Evolutionary conservation across 23 red algal genomes (phyloP).

Genomic region (Gracilaria vermiculophylla): DNA sequence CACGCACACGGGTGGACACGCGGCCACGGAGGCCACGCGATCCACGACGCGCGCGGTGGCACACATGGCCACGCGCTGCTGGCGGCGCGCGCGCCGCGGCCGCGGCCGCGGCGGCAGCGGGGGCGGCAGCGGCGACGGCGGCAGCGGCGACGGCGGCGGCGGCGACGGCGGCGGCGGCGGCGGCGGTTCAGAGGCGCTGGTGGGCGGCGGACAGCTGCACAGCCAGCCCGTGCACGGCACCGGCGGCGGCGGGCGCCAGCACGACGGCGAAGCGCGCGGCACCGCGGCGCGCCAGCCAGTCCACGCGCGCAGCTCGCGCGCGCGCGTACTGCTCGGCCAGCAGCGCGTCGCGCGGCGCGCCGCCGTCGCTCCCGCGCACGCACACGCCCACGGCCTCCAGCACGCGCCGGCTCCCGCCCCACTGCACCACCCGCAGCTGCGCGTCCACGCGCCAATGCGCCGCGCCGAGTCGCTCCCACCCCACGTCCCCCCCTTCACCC

Average conservation of each 20-base stretch:
- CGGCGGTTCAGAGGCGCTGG: background rate
- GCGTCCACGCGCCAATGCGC: conserved; percentile 41
- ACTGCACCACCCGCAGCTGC: background rate
- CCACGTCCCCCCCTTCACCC: background rate
- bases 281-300: background rate
- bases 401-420: conserved; percentile 20
- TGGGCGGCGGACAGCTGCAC: background rate
- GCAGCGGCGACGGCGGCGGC: background rate
- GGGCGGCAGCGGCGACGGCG: too few relatives aligned
- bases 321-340: conserved; percentile 8
- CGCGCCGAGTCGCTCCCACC: background rate
- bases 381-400: conserved; percentile 11
- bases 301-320: conserved; percentile 10
- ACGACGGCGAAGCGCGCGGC: background rate
- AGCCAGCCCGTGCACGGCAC: background rate
- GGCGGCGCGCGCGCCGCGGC: background rate
- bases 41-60: background rate
- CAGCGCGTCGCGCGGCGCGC: background rate
- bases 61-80: background rate
- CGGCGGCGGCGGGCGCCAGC: background rate
- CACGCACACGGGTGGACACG: too few relatives aligned
- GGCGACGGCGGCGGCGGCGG: background rate
- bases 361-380: background rate
- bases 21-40: background rate
- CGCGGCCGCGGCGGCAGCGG: background rate